A percentile compares a stretch with the other conserved stretches of the same genome.
Conservation (phyloP, 495 filamentous ascomycete genomes). For the Parathielavia hyrcaniae region DNA sequence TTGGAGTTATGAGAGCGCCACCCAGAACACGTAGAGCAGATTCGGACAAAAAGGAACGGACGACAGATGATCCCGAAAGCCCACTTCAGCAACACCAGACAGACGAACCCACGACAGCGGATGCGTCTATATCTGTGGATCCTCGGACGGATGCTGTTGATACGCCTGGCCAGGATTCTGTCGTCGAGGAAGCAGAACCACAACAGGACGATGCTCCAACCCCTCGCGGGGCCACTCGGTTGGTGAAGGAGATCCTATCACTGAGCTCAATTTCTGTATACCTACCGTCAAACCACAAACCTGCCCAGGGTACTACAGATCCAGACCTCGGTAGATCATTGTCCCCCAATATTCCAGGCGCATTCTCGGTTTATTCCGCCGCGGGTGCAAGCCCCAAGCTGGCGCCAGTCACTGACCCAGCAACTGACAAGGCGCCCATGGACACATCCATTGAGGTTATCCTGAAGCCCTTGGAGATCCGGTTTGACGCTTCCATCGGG, state of each 20-base stretch:
- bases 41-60: neutral
- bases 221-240: slow-evolving; percentile 42
- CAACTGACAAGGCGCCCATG: slow-evolving; percentile 8
- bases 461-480: slow-evolving; percentile 49
- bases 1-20: neutral
- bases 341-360: slow-evolving; percentile 48
- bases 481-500: slow-evolving; percentile 63
- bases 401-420: slow-evolving; percentile 5
- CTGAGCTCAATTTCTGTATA: slow-evolving; percentile 39
- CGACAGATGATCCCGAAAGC: neutral
- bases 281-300: slow-evolving; percentile 39
- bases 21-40: neutral
- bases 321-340: slow-evolving; percentile 32
- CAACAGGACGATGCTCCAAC: slow-evolving; percentile 37
- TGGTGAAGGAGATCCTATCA: slow-evolving; percentile 46
- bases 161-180: neutral
- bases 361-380: slow-evolving; percentile 49
- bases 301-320: slow-evolving; percentile 27
- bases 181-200: slow-evolving; percentile 12
- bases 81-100: neutral
- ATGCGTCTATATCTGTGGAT: neutral
- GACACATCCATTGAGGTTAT: slow-evolving; percentile 49
- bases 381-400: slow-evolving; percentile 22
- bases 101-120: neutral
- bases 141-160: neutral